Evolutionary conservation across 495 filamentous ascomycete species (phyloP).

Genomic region (Lophiostoma macrostomum): DNA sequence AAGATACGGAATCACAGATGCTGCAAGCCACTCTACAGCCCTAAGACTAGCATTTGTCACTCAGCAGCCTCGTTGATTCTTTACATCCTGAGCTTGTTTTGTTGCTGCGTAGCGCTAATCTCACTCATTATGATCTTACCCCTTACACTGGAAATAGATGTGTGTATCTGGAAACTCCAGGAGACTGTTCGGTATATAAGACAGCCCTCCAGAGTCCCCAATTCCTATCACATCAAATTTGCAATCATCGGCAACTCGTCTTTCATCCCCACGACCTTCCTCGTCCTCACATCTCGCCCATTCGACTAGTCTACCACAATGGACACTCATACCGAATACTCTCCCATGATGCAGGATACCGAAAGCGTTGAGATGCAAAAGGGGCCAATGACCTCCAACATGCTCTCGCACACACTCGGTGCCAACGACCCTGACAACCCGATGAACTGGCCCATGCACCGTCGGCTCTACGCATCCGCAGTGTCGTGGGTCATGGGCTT

Average conservation of each 20-base stretch:
- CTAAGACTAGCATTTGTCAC: too few relatives aligned
- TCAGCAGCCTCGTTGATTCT: too few relatives aligned
- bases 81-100: too few relatives aligned
- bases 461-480: slow-evolving; percentile 30
- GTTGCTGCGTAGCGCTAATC: too few relatives aligned
- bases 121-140: too few relatives aligned
- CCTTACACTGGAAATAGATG: too few relatives aligned
- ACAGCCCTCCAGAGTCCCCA: too few relatives aligned
- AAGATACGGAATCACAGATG: too few relatives aligned
- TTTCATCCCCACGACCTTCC: neutral
- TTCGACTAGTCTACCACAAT: neutral
- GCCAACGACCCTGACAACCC: slow-evolving; percentile 31
- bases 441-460: slow-evolving; percentile 35
- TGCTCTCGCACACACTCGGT: slow-evolving; percentile 18
- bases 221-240: too few relatives aligned
- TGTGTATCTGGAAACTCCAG: too few relatives aligned
- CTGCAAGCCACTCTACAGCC: too few relatives aligned
- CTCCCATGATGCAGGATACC: slow-evolving; percentile 3
- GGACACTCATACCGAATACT: neutral
- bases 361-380: slow-evolving; percentile 19
- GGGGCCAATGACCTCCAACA: slow-evolving; percentile 17
- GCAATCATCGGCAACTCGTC: neutral
- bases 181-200: too few relatives aligned
- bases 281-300: neutral
- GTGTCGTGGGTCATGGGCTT: slow-evolving; percentile 38